Percentiles rank a stretch among this genome's conserved stretches.
These are phyloP conservation scores for Phoma sp. DNA, from an alignment of 2,329 filamentous ascomycete genomes.

Conservation along the genomic window DNA sequence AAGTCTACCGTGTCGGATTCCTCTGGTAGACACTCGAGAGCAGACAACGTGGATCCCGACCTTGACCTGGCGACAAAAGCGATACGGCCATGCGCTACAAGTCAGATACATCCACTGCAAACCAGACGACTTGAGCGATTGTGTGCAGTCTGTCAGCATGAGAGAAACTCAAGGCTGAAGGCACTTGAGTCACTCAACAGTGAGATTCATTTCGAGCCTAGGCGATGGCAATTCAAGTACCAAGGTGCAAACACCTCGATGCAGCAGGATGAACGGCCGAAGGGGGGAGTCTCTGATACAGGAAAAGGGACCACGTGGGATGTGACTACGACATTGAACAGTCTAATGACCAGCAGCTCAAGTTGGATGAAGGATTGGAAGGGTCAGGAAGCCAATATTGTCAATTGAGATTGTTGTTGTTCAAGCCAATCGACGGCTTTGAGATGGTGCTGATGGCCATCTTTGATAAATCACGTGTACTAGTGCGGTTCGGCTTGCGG, in stretches of 20 bases:
- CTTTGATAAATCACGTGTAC: slow-evolving; percentile 3
- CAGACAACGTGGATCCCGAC: neutral
- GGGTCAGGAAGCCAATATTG: neutral
- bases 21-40: neutral
- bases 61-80: neutral
- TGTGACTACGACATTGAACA: neutral
- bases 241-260: neutral
- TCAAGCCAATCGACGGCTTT: neutral
- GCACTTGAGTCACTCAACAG: neutral
- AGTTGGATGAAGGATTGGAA: slow-evolving; percentile 19
- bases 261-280: neutral
- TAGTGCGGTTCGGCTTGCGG: slow-evolving; percentile 14
- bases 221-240: slow-evolving; percentile 19
- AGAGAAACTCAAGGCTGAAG: slow-evolving; percentile 5
- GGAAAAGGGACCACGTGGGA: neutral
- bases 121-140: slow-evolving; percentile 17
- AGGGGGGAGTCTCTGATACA: neutral
- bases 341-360: neutral
- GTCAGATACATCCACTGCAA: slow-evolving; percentile 20
- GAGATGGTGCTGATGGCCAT: neutral
- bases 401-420: neutral
- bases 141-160: slow-evolving; percentile 16
- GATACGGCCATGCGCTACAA: slow-evolving; percentile 10
- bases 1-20: neutral
- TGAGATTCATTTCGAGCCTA: slow-evolving; percentile 6